These are phyloP conservation scores for Phytomonas sp. DNA, from an alignment of 208 protist species.

Conservation along the genomic window DNA sequence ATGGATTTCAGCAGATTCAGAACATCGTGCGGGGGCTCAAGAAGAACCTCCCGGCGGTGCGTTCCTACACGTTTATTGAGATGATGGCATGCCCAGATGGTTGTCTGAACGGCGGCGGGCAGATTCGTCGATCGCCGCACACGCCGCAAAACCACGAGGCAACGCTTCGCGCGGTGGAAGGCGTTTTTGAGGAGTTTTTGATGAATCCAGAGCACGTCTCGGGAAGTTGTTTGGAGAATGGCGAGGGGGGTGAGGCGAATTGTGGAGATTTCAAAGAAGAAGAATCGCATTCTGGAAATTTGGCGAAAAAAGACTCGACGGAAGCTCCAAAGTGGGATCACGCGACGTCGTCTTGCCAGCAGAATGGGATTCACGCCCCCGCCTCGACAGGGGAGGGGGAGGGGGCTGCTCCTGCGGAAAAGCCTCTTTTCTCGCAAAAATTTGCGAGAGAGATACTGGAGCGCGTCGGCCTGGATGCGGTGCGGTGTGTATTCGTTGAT, in stretches of 20 bases:
- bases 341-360: neutral
- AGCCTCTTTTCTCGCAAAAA: slow-evolving; percentile 19
- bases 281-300: neutral
- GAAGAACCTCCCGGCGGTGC: slow-evolving; percentile 32
- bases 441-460: slow-evolving; percentile 19
- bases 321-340: neutral
- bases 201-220: neutral
- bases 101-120: slow-evolving; percentile 97
- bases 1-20: slow-evolving; percentile 98
- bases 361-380: neutral
- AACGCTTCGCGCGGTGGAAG: neutral
- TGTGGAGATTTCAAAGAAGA: neutral
- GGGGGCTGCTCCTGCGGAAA: neutral
- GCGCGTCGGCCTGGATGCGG: slow-evolving; percentile 23
- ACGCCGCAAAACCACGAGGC: neutral
- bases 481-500: slow-evolving; percentile 55
- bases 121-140: slow-evolving; percentile 29
- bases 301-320: neutral
- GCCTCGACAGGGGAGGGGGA: neutral
- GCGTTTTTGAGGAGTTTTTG: neutral
- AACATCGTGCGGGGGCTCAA: slow-evolving; percentile 94
- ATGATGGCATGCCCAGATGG: slow-evolving; percentile 97
- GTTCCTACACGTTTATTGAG: slow-evolving; percentile 91
- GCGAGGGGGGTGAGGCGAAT: neutral
- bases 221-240: neutral